Evolutionary conservation across 768 basidiomycete genomes (phyloP).

Genomic region (Chiua virens): DNA sequence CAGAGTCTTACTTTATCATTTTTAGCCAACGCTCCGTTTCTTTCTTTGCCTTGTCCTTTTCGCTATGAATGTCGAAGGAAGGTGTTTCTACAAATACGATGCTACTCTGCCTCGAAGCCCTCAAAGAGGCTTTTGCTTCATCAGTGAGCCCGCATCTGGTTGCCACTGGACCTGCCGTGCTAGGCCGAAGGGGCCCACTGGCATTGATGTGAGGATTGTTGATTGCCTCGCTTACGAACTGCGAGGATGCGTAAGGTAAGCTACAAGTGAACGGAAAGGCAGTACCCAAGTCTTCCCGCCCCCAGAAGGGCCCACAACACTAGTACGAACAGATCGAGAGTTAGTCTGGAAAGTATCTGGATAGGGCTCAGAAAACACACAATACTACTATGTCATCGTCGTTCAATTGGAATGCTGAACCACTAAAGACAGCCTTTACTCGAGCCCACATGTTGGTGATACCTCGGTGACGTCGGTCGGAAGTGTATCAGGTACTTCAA

Average conservation of each 20-base stretch:
- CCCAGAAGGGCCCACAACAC: conserved; percentile 19
- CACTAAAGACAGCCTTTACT: too few relatives aligned
- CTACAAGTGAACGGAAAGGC: neutral
- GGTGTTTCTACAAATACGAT: conserved; percentile 27
- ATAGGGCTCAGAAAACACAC: conserved; percentile 1
- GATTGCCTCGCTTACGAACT: conserved; percentile 12
- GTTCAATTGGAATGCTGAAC: neutral
- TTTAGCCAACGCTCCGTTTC: conserved; percentile 8
- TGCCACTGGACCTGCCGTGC: conserved; percentile 1
- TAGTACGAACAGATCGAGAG: neutral
- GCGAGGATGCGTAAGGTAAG: neutral
- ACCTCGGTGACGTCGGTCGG: too few relatives aligned
- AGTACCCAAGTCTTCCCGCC: conserved; percentile 21
- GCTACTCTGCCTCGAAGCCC: neutral
- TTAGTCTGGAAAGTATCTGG: neutral
- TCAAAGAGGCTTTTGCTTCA: neutral
- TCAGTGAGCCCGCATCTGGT: conserved; percentile 8
- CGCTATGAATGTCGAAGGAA: conserved; percentile 5
- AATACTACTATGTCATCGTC: conserved; percentile 22
- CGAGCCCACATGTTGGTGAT: too few relatives aligned
- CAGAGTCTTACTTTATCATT: neutral
- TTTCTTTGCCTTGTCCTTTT: neutral
- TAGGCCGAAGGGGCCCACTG: neutral
- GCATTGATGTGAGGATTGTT: neutral
- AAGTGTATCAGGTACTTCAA: too few relatives aligned